These are phyloP conservation scores for Ricinus communis DNA, from an alignment of 345 rosid genomes.

Conservation along the genomic window DNA sequence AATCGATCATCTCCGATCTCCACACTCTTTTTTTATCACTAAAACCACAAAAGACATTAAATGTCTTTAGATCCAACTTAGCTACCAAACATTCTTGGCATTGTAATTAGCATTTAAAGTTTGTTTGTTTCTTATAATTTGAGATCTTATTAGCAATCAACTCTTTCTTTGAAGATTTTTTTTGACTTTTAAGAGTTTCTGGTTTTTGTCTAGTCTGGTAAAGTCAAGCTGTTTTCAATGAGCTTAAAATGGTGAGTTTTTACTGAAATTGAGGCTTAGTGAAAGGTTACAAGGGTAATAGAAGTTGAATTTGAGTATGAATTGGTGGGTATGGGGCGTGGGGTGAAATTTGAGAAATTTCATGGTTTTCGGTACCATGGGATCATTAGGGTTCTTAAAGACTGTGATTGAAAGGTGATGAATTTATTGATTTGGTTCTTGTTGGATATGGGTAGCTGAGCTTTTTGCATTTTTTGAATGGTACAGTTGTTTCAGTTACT, in stretches of 20 bases:
- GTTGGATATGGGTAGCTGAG: conserved; percentile 6
- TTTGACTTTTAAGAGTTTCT: conserved; percentile 17
- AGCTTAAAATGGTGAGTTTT: conserved; percentile 20
- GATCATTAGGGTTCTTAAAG: conserved; percentile 36
- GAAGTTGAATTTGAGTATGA: conserved; percentile 24
- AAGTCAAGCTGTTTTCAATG: conserved; percentile 8
- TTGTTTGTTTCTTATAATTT: conserved; percentile 4
- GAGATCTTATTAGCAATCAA: conserved; percentile 28
- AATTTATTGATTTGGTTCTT: conserved; percentile 10
- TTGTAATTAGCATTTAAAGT: conserved; percentile 24
- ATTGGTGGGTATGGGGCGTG: conserved; percentile 31
- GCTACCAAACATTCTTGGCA: conserved; percentile 26
- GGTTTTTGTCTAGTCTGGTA: conserved; percentile 15
- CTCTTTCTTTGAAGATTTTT: not conserved
- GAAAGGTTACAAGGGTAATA: not conserved
- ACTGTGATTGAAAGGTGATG: conserved; percentile 9
- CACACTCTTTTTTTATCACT: too few relatives aligned
- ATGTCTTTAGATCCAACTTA: conserved; percentile 46
- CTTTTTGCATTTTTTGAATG: conserved; percentile 21
- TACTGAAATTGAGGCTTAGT: conserved; percentile 6
- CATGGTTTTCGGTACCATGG: conserved; percentile 17
- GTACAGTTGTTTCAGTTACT: conserved; percentile 18
- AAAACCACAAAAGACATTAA: conserved; percentile 15
- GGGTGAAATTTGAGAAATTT: conserved; percentile 13
- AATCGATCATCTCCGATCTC: conserved; percentile 41